phyloP scores from a whole-genome alignment of 306 rosid species.

The Lotus japonicus region DNA sequence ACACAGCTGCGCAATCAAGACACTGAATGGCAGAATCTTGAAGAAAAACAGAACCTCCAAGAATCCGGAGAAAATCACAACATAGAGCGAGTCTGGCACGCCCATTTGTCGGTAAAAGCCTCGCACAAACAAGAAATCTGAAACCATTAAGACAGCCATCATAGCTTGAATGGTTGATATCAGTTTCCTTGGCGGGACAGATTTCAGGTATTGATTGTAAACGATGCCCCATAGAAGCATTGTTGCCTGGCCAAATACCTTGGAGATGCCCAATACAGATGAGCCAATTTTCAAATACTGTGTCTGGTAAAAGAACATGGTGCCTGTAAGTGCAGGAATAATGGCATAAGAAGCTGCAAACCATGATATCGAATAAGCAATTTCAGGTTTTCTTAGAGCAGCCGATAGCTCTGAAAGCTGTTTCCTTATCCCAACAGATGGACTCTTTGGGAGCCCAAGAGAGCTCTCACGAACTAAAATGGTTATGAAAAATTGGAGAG shows the following conservation, averaged over 20 bases:
- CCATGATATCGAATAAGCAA: slow-evolving; percentile 65
- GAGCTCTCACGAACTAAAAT: slow-evolving; percentile 51
- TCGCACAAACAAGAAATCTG: slow-evolving; percentile 71
- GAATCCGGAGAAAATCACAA: slow-evolving; percentile 71
- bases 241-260: slow-evolving; percentile 84
- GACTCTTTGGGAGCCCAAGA: slow-evolving; percentile 51
- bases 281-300: slow-evolving; percentile 60
- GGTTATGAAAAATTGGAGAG: slow-evolving; percentile 65
- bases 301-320: slow-evolving; percentile 95
- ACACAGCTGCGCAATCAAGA: slow-evolving; percentile 65
- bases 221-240: slow-evolving; percentile 76
- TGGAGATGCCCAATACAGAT: slow-evolving; percentile 66
- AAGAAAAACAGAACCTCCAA: slow-evolving; percentile 66
- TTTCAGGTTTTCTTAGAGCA: slow-evolving; percentile 62
- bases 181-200: slow-evolving; percentile 56
- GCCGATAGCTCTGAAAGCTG: slow-evolving; percentile 52
- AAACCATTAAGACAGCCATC: slow-evolving; percentile 70
- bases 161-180: slow-evolving; percentile 58
- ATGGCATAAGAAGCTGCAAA: slow-evolving; percentile 79
- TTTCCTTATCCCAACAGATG: slow-evolving; percentile 50
- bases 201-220: slow-evolving; percentile 55
- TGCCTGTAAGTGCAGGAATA: slow-evolving; percentile 76
- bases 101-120: slow-evolving; percentile 68
- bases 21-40: slow-evolving; percentile 79
- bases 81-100: slow-evolving; percentile 55